Evolutionary conservation across 768 basidiomycete species (phyloP).

Genomic region (Phlebiopsis gigantea): DNA sequence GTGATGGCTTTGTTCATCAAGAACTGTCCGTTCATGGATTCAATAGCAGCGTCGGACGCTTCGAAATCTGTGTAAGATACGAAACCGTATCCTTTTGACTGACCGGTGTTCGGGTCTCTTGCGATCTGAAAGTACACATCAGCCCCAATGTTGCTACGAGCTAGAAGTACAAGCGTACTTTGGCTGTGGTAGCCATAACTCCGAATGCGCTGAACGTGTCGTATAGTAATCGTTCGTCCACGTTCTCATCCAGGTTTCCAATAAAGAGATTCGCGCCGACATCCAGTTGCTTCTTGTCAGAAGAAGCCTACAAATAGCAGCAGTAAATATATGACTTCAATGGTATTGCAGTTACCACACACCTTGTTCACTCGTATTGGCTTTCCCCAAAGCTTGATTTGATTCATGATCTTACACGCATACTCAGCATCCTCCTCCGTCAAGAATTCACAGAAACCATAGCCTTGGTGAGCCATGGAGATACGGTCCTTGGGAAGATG

Average conservation of each 20-base stretch:
- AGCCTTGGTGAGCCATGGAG: constrained; percentile 97
- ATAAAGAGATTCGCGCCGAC: constrained; percentile 98
- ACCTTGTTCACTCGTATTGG: constrained; percentile 99
- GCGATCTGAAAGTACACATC: constrained; percentile 60
- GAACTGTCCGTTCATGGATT: constrained; percentile 96
- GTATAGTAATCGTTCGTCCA: constrained; percentile 88
- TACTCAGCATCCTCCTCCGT: constrained; percentile 99
- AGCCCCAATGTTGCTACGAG: neutral
- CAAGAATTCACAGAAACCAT: constrained; percentile 99
- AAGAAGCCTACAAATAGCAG: constrained; percentile 65
- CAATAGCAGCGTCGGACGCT: constrained; percentile 91
- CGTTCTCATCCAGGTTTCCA: constrained; percentile 91
- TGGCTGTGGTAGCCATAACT: constrained; percentile 86
- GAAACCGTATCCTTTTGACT: constrained; percentile 96
- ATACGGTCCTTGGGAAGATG: constrained; percentile 98
- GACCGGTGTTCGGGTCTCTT: constrained; percentile 76
- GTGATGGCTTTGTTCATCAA: constrained; percentile 97
- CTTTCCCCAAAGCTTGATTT: constrained; percentile 98
- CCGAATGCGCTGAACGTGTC: constrained; percentile 97
- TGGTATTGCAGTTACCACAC: constrained; percentile 29
- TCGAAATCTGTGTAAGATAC: constrained; percentile 98
- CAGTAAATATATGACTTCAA: neutral
- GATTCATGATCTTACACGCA: constrained; percentile 99
- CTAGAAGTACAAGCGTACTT: constrained; percentile 41
- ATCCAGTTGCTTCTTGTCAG: constrained; percentile 96